Percentiles rank a stretch among this genome's conserved stretches.
Conservation (phyloP, 1,284 basidiomycete genomes). For the Ceratobasidium sp. region DNA sequence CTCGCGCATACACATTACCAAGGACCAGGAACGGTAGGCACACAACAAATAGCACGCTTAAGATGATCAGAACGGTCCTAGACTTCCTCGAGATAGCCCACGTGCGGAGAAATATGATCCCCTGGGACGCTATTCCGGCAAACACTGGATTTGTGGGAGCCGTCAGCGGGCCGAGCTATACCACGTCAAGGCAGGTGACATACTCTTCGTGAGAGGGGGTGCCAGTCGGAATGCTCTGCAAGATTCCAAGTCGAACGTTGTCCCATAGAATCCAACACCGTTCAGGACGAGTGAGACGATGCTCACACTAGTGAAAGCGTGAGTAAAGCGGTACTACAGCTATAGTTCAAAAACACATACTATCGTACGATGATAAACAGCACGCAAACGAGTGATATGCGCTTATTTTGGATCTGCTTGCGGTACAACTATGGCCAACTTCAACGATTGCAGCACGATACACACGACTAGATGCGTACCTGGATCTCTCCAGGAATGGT, state of each 20-base stretch:
- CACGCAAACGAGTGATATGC: constrained; percentile 27
- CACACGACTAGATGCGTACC: neutral
- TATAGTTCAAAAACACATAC: neutral
- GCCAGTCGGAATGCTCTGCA: constrained; percentile 20
- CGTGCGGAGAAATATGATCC: constrained; percentile 37
- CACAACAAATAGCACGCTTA: constrained; percentile 20
- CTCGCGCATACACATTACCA: constrained; percentile 26
- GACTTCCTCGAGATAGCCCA: constrained; percentile 36
- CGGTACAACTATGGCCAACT: constrained; percentile 10
- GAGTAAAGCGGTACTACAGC: neutral
- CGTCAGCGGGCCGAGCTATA: neutral
- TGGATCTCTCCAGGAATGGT: constrained; percentile 36
- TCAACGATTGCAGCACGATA: neutral
- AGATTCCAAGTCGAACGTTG: constrained; percentile 5
- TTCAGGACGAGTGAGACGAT: constrained; percentile 28
- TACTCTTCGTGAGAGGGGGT: constrained; percentile 34
- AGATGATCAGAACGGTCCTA: constrained; percentile 20
- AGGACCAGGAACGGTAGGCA: constrained; percentile 26
- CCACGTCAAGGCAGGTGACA: neutral
- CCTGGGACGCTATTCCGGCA: constrained; percentile 33
- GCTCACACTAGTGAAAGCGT: constrained; percentile 3
- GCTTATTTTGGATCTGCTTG: constrained; percentile 25
- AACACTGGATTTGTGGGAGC: neutral
- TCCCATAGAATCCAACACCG: constrained; percentile 24
- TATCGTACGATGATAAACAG: constrained; percentile 33